Evolutionary conservation across 257 asterid genomes (phyloP).

Genomic region (Solanum dulcamara): DNA sequence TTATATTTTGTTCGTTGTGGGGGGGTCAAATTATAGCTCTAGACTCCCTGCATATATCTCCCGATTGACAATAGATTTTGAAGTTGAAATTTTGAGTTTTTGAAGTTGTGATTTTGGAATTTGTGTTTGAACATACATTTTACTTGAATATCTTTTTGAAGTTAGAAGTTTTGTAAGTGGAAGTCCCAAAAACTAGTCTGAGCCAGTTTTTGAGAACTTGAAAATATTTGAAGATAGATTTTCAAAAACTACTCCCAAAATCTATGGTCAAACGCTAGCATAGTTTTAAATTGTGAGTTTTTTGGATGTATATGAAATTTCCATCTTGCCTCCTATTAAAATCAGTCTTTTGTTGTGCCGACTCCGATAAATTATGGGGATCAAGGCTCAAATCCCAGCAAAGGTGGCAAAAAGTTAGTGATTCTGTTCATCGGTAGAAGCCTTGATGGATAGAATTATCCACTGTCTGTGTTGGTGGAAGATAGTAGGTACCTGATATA

Average conservation of each 20-base stretch:
- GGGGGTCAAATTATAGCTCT: neutral
- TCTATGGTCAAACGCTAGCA: neutral
- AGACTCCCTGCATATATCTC: neutral
- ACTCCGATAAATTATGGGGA: neutral
- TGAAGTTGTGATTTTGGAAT: neutral
- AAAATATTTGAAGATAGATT: neutral
- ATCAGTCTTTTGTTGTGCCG: neutral
- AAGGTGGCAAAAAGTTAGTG: neutral
- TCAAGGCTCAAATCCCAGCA: neutral
- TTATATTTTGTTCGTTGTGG: neutral
- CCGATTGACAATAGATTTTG: neutral
- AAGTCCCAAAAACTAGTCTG: too few relatives aligned
- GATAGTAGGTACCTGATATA: neutral
- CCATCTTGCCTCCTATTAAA: neutral
- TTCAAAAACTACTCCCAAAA: neutral
- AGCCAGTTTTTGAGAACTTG: neutral
- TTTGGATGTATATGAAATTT: neutral
- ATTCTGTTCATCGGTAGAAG: neutral
- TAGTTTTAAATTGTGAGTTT: neutral
- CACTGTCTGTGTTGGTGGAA: neutral
- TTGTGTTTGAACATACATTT: neutral
- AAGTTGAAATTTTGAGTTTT: neutral
- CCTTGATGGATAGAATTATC: neutral
- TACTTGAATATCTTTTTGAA: neutral
- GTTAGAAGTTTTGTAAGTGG: neutral